Evolutionary conservation across 805 yeast genomes (phyloP).

Genomic region (Starmerella bombi): DNA sequence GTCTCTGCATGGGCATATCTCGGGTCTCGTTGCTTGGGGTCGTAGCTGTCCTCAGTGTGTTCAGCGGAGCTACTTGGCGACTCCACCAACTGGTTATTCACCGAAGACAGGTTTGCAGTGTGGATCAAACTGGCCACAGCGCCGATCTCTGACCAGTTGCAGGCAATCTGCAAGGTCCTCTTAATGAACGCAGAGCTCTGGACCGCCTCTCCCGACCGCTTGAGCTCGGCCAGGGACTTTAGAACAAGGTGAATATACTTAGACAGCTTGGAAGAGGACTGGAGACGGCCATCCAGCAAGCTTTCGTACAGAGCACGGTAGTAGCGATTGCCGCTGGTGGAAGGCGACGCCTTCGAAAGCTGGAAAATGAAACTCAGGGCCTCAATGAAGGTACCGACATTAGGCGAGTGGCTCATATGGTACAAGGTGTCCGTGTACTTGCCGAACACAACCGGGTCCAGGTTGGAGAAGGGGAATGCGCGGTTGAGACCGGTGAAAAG

Average conservation of each 20-base stretch:
- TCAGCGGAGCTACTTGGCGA: conserved; percentile 21
- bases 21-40: conserved; percentile 88
- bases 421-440: conserved; percentile 73
- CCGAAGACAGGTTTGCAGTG: conserved; percentile 37
- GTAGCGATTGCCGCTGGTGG: conserved; percentile 37
- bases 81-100: conserved; percentile 61
- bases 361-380: conserved; percentile 78
- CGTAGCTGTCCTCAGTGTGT: conserved; percentile 35
- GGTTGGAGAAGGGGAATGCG: conserved; percentile 80
- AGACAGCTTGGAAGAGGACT: conserved; percentile 82
- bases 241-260: conserved; percentile 75
- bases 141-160: conserved; percentile 79
- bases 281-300: conserved; percentile 68
- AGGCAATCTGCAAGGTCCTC: conserved; percentile 72
- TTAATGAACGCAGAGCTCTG: conserved; percentile 84
- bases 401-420: conserved; percentile 83
- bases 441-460: conserved; percentile 51
- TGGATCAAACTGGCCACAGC: conserved; percentile 30
- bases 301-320: conserved; percentile 84
- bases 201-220: conserved; percentile 40
- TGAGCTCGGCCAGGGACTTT: conserved; percentile 51
- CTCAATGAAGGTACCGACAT: conserved; percentile 87
- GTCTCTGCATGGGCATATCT: conserved; percentile 70
- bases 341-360: conserved; percentile 44
- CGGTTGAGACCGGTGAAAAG: conserved; percentile 89